Base-by-base conservation (phyloP, 805 yeast species). In the Metschnikowia corniflorae region DNA sequence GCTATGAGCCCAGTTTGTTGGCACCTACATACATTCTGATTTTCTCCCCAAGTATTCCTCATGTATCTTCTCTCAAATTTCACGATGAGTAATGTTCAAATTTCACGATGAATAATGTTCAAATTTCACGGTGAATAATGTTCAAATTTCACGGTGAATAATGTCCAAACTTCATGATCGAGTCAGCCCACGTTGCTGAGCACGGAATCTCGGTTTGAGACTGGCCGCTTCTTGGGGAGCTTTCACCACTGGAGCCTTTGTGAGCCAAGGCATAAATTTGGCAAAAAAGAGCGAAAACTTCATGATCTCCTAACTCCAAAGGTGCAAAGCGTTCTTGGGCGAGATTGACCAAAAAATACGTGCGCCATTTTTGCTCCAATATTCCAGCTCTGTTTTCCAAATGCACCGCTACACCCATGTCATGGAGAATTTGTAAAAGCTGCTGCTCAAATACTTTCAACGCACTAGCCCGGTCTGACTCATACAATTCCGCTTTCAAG, bases 331-430 rank as follows among this genome's bases (percentile, higher is more conserved):
- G 15, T 13, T 26, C 37, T 5, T 23, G 26, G 6, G 37, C 37
- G 15, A 33, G 7, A n/a, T 17, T 33, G 14, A 33, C 31, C n/a
- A 26, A 13, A 10, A 33, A 33, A 5, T 33, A 33, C 10, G 31
- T 18, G 5, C 31, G 31, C 37, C 31, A 33, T 10, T 33, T 33
- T 16, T 33, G 37, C 22, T 33, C 37, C 31, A 33, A 25, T 2
- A 33, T 16, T 3, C 31, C 37, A 2, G 37, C 37, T 2, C 7
- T 14, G 10, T 33, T 26, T 7, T 26, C 24, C 12, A 21, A 26
- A 6, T 33, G 24, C 16, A 19, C 25, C 6, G 36, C 36, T 6
- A 15, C 16, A 6, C 20, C 30, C 26, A 26, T 19, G 9, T 20
- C 19, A 7, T 33, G 30, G 20, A 33, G 31, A 27, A 33, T 33